Evolutionary conservation across 148 eudicot species (phyloP), one percentile per base, ranked within the genome.

Genomic region (Simmondsia chinensis): DNA sequence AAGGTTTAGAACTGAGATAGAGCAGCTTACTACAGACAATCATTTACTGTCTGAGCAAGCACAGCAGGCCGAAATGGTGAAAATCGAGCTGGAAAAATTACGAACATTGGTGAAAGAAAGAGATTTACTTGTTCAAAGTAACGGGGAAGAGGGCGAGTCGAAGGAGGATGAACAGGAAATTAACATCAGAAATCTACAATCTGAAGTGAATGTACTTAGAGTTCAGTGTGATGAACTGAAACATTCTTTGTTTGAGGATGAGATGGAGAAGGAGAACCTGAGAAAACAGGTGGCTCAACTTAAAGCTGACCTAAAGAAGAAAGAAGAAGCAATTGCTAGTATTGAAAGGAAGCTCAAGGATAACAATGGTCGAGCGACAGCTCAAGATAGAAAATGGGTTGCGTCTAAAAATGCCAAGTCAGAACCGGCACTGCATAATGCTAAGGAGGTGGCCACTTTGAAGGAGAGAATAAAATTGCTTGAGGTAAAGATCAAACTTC

Each of bases 261-360:
- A 81, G 44, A 50, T 50, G 14, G 93, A 81, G 56, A 85, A 79
- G 49, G 79, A 74, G 52, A 69, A 60, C 50, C 52, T 81, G 34
- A 69, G 82, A 63, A 79, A 63, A 49, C 80, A 72, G 48, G 72
- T 76, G 16, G 21, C 49, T 50, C 75, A 63, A 53, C 58, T 79
- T 15, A 73, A 74, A 54, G 54, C 48, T 43, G 85, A 84, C 35
- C 30, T 89, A 26, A 69, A 69, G 64, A 80, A 70, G 52, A 74
- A 51, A 47, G 95, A 82, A 46, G 94, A 79, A 48, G 61, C 67
- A 16, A 60, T 79, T 39, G 57, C 35, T 40, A 58, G 50, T 43
- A 60, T 78, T 25, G 87, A 89, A 69, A 81, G 73, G 64, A 79
- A 78, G 64, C 63, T 74, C 13, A 79, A 68, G 54, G 93, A 79